Conservation (phyloP, 75 land plant genomes). For the Cunninghamia lanceolata region DNA sequence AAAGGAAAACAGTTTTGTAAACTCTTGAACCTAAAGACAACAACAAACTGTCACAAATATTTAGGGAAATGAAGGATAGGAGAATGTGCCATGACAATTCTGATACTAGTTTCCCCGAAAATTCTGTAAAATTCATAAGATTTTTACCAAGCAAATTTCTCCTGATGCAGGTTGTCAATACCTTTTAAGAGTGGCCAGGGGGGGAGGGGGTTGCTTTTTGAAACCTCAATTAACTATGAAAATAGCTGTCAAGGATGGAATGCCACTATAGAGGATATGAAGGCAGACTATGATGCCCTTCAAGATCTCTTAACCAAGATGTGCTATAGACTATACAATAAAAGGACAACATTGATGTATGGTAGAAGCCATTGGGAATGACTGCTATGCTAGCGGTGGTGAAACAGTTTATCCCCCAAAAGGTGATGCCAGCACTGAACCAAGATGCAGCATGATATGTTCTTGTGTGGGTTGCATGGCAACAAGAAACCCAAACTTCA, state of each 20-base stretch:
- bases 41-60: not conserved
- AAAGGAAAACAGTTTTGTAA: not conserved
- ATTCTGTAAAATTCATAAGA: no score
- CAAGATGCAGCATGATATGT: conserved; percentile 88
- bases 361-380: conserved; percentile 74
- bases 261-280: conserved; percentile 61
- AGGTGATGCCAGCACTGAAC: conserved; percentile 77
- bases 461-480: conserved; percentile 72
- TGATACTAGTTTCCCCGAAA: not conserved
- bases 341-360: conserved; percentile 84
- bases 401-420: conserved; percentile 55
- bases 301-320: conserved; percentile 51
- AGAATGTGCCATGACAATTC: not conserved
- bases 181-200: conserved; percentile 81
- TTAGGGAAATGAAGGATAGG: not conserved
- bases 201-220: conserved; percentile 90
- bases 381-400: conserved; percentile 55
- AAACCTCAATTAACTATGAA: conserved; percentile 84
- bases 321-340: conserved; percentile 71
- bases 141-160: not conserved
- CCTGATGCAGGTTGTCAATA: conserved; percentile 55
- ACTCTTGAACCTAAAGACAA: not conserved
- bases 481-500: conserved; percentile 28
- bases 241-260: conserved; percentile 82
- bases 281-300: conserved; percentile 53